Evolutionary conservation across 2,329 filamentous ascomycete species (phyloP), one percentile per base, ranked within the genome.

Genomic region (Cercospora berteroae): DNA sequence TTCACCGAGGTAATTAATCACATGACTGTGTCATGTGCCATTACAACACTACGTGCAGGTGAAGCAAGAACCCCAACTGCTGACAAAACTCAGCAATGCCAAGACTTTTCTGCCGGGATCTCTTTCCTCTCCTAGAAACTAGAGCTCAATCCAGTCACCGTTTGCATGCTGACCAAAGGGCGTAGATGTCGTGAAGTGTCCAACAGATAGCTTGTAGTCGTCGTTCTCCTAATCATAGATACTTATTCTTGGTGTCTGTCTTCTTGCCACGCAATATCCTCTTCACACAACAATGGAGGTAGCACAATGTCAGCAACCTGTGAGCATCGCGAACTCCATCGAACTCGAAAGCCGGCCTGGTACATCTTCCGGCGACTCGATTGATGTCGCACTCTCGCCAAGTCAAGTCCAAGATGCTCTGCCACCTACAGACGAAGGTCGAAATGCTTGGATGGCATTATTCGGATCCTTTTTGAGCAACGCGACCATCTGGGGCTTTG

Each of bases 391-490:
- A 4, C 29, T 33, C 4, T 36, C 48, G 1, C 50, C 61, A 5
- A 56, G 20, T 33, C 48, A 64, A 29, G 59, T 60, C 25, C 64
- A 66, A 63, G 39, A 63, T 42, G 65, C 65, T 6, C 68, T 80
- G 2, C 79, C 79, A n/a, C 77, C 77, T 3, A 74, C 78, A 18
- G 79, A 81, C 67, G 65, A 77, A 62, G 81, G 81, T 5, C 77
- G 74, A 63, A 65, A 74, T 36, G 81, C 81, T 20, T 83, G 79
- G 76, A 65, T 85, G 13, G 84, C 85, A 69, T 75, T 87, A 5
- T 78, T 80, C 13, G 84, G 82, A 0, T 81, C 81, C 60, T 77
- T 74, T 60, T 62, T 74, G 12, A 66, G 71, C 36, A 74, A 77
- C 39, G 72, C 68, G 6, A 64, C 76, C 9, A 67, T 75, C 18